Base-by-base conservation (phyloP, 331 rosid genomes). In the Prunus yedoensis region DNA sequence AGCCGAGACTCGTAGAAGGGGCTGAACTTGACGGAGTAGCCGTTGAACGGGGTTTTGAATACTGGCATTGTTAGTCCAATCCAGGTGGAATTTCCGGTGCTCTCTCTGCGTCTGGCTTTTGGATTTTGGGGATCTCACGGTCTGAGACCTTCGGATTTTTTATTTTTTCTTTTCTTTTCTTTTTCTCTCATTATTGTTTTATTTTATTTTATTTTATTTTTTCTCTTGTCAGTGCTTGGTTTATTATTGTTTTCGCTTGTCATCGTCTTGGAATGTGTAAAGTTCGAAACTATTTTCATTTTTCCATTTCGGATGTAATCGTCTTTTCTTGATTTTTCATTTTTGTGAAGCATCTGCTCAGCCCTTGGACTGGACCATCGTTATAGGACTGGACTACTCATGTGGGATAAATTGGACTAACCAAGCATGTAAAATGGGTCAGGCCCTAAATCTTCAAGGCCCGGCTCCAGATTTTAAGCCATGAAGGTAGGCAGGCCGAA, bases 21-120 rank as follows among this genome's bases (percentile, higher is more conserved):
- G 76, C 97, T 94, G 89, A 94, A 91, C 80, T 86, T 94, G 60
- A 94, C 96, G 58, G 96, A 87, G 87, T 94, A 91, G 66, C 97
- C 96, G 65, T 91, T 94, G 89, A 91, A 91, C 4, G 94, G 95
- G 79, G 96, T 83, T 79, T 89, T 91, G 88, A 94, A 94, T 43
- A 90, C 81, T 45, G 97, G 96, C 98, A 94, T 88, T 62, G 64
- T 69, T 11, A 49, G 64, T 62, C 63, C 10, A 32, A 35, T 16
- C 27, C n/a, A 45, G 11, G 9, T 45, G 25, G 14, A 14, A 18
- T 18, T 18, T 16, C 21, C 3, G 20, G 17, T 60, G 66, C 35
- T 3, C 52, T 7, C 12, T 13, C 53, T 20, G 54, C 30, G 10
- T 16, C 38, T 52, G 14, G 32, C 68, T 30, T 73, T 62, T 14